Evolutionary conservation across 1,284 basidiomycete genomes (phyloP), one percentile per base, ranked within the genome.

Genomic region (Tylopilus sp.): DNA sequence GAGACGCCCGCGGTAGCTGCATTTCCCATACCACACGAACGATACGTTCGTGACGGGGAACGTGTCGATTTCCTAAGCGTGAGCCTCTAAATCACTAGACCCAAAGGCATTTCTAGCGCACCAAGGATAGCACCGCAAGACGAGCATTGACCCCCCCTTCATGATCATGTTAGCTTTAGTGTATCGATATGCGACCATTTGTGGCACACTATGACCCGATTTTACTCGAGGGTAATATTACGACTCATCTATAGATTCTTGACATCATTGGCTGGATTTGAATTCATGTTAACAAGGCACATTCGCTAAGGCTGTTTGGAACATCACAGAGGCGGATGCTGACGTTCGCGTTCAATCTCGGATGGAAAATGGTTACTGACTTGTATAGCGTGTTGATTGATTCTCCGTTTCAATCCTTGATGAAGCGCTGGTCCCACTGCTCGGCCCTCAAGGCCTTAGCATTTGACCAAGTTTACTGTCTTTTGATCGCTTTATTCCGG

Each of bases 61-160:
- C 65, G 53, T 2, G 18, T 62, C 2, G 69, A 78, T 44, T 77
- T 77, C 10, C 78, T 78, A 1, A 77, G 71, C n/a, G 52, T 58
- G 3, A 78, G 75, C 13, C 74, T 77, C 22, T 53, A 72, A 70
- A 49, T 52, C 67, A 2, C 67, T 75, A 7, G 72, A 77, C 53
- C 70, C 72, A 10, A 77, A 64, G 60, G 61, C 64, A 3, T 77
- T 77, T 58, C 32, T 77, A 16, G 64, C 69, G 1, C 70, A 72
- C 22, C 63, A 72, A 60, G 41, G 49, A 57, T 75, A 65, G 44
- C 24, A 16, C 16, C 38, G 19, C 19, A 39, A 24, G 24, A 18
- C 32, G 18, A 29, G 22, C 41, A 24, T 32, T 33, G 47, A 49
- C 13, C 52, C 32, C 41, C 49, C 29, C 32, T 24, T 36, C 36